phyloP scores from a whole-genome alignment of 2,329 filamentous ascomycete species.

The Magnaporthales sp. region DNA sequence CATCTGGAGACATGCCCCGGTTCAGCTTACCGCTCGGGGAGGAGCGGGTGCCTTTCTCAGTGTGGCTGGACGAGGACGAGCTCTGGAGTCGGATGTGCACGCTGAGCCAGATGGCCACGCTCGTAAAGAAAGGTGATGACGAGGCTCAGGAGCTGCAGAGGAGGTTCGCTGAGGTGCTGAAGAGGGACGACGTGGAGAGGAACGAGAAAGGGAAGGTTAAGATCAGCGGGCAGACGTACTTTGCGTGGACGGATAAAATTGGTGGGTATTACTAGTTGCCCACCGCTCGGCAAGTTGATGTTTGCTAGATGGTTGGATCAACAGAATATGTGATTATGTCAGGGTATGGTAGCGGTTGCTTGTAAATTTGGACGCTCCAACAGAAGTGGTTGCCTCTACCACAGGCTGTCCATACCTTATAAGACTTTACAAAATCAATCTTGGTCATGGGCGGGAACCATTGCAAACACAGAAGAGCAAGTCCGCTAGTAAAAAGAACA shows the following conservation, averaged over 20 bases:
- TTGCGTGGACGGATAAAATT: constrained; percentile 50
- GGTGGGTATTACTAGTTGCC: background rate
- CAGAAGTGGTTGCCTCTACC: background rate
- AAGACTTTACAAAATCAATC: background rate
- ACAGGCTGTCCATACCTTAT: background rate
- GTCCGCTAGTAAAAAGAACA: background rate
- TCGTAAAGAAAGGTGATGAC: constrained; percentile 37
- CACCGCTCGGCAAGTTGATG: background rate
- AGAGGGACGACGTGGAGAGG: constrained; percentile 40
- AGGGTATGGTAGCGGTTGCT: background rate
- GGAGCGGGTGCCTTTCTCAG: constrained; percentile 45
- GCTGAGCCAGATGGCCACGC: constrained; percentile 56
- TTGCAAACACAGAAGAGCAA: too few relatives aligned
- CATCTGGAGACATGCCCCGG: constrained; percentile 27
- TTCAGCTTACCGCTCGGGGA: constrained; percentile 57
- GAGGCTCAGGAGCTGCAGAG: constrained; percentile 35
- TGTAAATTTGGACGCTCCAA: background rate
- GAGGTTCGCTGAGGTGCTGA: constrained; percentile 45
- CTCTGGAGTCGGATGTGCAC: constrained; percentile 58
- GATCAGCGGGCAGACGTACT: constrained; percentile 54
- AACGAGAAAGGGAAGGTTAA: constrained; percentile 31
- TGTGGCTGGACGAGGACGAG: constrained; percentile 47
- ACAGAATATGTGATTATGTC: background rate
- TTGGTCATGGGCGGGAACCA: background rate
- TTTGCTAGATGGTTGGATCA: background rate